Percentiles rank a stretch among this genome's conserved stretches.
Evolutionary conservation across 495 filamentous ascomycete genomes (phyloP).

Genomic region (Talaromyces thailandensis): DNA sequence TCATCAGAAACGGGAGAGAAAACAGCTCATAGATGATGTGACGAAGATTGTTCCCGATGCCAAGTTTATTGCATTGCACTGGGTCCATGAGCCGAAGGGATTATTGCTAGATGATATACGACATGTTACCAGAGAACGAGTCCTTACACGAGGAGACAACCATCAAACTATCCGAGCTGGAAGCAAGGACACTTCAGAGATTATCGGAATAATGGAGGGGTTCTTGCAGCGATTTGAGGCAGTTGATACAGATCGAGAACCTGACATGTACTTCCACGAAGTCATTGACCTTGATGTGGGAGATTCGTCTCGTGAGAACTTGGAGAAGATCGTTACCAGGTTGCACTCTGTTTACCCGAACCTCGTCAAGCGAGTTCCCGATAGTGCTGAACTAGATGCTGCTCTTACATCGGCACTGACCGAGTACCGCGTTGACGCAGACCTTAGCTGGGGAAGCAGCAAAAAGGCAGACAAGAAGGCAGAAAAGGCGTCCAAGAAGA

Average conservation of each 20-base stretch:
- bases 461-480: constrained; percentile 17
- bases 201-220: constrained; percentile 88
- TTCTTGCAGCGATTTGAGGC: constrained; percentile 82
- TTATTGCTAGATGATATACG: constrained; percentile 53
- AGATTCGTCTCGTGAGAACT: constrained; percentile 68
- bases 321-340: constrained; percentile 66
- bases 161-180: constrained; percentile 93
- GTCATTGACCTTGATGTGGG: constrained; percentile 79
- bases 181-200: constrained; percentile 53
- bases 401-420: constrained; percentile 70
- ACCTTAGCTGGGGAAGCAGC: constrained; percentile 41
- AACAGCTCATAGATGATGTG: constrained; percentile 79
- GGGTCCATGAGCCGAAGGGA: constrained; percentile 63
- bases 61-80: constrained; percentile 84
- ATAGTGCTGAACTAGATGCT: constrained; percentile 62
- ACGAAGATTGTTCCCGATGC: constrained; percentile 47
- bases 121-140: constrained; percentile 65
- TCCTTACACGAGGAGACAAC: constrained; percentile 83
- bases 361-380: constrained; percentile 63
- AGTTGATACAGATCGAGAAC: constrained; percentile 48
- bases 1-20: constrained; percentile 75
- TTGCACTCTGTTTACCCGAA: constrained; percentile 66
- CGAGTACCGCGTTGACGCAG: constrained; percentile 69
- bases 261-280: constrained; percentile 70
- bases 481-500: constrained; percentile 28